Evolutionary conservation across 2,329 filamentous ascomycete genomes (phyloP).

Genomic region (Pleoardoris graminearum): DNA sequence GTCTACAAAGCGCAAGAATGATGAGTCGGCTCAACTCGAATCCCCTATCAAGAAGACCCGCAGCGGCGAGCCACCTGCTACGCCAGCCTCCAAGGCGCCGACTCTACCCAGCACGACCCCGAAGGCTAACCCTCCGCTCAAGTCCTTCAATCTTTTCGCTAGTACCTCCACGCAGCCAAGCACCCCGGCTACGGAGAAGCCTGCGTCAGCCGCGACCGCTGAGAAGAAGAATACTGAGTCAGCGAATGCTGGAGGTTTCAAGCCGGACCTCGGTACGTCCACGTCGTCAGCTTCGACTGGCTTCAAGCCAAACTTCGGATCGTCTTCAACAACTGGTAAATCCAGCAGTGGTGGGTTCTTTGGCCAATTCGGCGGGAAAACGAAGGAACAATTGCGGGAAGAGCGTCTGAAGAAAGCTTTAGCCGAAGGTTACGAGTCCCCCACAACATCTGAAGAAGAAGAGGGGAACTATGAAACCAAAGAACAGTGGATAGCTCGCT

Average conservation of each 20-base stretch:
- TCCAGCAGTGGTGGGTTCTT: slow-evolving; percentile 20
- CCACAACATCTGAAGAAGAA: slow-evolving; percentile 29
- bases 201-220: neutral
- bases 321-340: neutral
- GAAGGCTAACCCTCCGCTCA: slow-evolving; percentile 11
- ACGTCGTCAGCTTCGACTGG: slow-evolving; percentile 8
- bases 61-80: slow-evolving; percentile 19
- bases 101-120: slow-evolving; percentile 18
- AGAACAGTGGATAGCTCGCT: slow-evolving; percentile 39
- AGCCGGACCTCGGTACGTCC: slow-evolving; percentile 12
- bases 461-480: slow-evolving; percentile 43
- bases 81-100: slow-evolving; percentile 26
- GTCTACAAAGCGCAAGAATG: slow-evolving; percentile 39
- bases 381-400: slow-evolving; percentile 38
- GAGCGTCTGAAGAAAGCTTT: slow-evolving; percentile 43
- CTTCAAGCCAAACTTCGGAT: slow-evolving; percentile 18
- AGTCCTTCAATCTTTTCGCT: slow-evolving; percentile 16
- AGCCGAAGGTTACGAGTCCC: slow-evolving; percentile 8
- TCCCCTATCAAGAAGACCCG: slow-evolving; percentile 34
- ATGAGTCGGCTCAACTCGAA: slow-evolving; percentile 20
- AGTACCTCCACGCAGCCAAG: slow-evolving; percentile 12
- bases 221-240: slow-evolving; percentile 3
- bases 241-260: slow-evolving; percentile 17
- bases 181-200: slow-evolving; percentile 2
- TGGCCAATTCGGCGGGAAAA: slow-evolving; percentile 34